These are phyloP conservation scores for Globisporangium canariense DNA, from an alignment of 352 stramenopile genomes.

Conservation along the genomic window DNA sequence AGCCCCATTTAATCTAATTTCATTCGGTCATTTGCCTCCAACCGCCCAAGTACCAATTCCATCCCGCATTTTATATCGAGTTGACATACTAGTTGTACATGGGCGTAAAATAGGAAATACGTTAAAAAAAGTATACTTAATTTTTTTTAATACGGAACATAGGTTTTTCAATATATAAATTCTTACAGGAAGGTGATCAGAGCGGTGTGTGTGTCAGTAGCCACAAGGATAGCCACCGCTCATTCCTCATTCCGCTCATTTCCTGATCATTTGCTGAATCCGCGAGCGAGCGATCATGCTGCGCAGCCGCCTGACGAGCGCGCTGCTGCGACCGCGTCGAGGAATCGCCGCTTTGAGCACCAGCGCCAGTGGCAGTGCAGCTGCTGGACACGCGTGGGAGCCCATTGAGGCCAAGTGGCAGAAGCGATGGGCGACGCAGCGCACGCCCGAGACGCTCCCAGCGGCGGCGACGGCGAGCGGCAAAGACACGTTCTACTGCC, in stretches of 20 bases:
- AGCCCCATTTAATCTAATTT: no score
- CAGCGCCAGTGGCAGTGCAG: slow-evolving; percentile 2
- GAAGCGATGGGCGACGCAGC: slow-evolving; percentile 46
- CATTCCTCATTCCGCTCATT: background rate
- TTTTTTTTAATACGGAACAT: no score
- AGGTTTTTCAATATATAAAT: no score
- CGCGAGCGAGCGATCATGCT: slow-evolving; percentile 15
- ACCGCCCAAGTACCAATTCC: no score
- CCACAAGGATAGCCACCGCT: no score
- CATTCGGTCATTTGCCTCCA: no score
- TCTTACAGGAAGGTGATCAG: no score
- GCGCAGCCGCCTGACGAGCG: slow-evolving; percentile 12
- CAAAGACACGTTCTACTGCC: slow-evolving; percentile 83
- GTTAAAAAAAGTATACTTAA: no score
- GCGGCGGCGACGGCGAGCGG: slow-evolving; percentile 10
- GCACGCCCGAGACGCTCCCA: slow-evolving; percentile 10
- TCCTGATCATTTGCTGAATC: background rate
- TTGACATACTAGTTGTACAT: no score
- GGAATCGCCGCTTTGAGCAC: slow-evolving; percentile 19
- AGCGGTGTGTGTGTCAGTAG: no score
- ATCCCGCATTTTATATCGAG: no score
- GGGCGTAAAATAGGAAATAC: no score
- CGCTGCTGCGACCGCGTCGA: slow-evolving; percentile 18
- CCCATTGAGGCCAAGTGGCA: slow-evolving; percentile 74
- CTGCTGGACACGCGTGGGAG: slow-evolving; percentile 34